Percentiles rank a stretch among this genome's conserved stretches.
Conservation (phyloP, 345 rosid genomes). For the Geranium brycei region DNA sequence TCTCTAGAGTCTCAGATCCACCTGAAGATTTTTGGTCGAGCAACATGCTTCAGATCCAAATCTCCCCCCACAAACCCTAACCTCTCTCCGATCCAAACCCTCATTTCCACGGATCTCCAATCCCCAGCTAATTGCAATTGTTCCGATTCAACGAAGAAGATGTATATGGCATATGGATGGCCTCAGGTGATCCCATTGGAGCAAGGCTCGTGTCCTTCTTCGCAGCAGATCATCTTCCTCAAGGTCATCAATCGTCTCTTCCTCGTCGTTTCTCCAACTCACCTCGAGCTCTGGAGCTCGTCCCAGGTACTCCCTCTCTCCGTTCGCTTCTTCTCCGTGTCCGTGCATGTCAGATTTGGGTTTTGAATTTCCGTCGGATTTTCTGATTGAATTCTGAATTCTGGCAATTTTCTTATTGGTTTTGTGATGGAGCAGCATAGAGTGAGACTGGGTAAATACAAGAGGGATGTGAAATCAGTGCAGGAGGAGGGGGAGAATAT, state of each 20-base stretch:
- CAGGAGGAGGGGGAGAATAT: slow-evolving; percentile 74
- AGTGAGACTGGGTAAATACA: slow-evolving; percentile 81
- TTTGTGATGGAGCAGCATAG: slow-evolving; percentile 37
- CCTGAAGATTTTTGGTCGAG: neutral
- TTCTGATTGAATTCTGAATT: slow-evolving; percentile 7
- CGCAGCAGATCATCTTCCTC: slow-evolving; percentile 60
- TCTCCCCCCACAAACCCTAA: neutral
- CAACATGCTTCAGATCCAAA: neutral
- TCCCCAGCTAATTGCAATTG: neutral
- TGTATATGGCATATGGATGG: slow-evolving; percentile 98
- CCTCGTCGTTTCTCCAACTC: slow-evolving; percentile 71
- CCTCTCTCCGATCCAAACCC: neutral
- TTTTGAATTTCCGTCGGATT: neutral
- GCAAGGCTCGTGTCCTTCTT: slow-evolving; percentile 49
- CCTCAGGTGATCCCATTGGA: slow-evolving; percentile 91
- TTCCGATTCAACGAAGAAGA: slow-evolving; percentile 19
- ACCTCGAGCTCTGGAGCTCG: slow-evolving; percentile 82
- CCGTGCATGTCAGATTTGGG: slow-evolving; percentile 12
- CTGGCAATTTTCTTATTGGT: neutral
- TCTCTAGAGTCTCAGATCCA: neutral
- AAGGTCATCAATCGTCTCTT: slow-evolving; percentile 50
- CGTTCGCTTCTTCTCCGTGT: neutral
- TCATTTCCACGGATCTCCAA: neutral
- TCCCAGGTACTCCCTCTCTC: slow-evolving; percentile 35
- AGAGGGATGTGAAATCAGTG: slow-evolving; percentile 63